These are phyloP conservation scores for Trametes elegans DNA, from an alignment of 768 basidiomycete genomes.

Conservation along the genomic window DNA sequence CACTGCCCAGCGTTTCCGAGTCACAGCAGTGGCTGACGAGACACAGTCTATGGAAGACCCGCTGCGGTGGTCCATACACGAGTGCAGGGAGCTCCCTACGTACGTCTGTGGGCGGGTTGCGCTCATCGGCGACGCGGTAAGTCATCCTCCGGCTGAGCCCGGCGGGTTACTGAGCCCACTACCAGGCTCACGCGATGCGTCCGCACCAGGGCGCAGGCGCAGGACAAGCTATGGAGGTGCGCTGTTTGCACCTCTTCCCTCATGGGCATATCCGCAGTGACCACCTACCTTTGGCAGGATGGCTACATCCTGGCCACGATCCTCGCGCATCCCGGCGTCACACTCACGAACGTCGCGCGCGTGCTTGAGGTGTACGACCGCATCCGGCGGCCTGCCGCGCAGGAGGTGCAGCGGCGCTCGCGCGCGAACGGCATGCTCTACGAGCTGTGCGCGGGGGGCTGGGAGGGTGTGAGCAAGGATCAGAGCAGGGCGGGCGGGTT, in stretches of 20 bases:
- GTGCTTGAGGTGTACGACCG: constrained; percentile 33
- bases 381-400: constrained; percentile 32
- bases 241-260: neutral
- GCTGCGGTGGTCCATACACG: constrained; percentile 43
- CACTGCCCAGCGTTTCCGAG: constrained; percentile 28
- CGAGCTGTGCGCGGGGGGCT: constrained; percentile 17
- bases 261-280: too few species aligned
- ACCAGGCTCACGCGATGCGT: constrained; percentile 46
- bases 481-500: constrained; percentile 4
- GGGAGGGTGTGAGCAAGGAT: constrained; percentile 5
- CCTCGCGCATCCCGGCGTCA: constrained; percentile 26
- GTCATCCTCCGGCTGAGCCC: constrained; percentile 7
- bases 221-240: constrained; percentile 51
- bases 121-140: constrained; percentile 42
- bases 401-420: constrained; percentile 23
- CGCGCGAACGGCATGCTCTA: constrained; percentile 25
- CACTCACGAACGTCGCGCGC: constrained; percentile 23
- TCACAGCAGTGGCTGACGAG: too few species aligned
- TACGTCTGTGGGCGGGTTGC: constrained; percentile 40
- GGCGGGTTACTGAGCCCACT: neutral
- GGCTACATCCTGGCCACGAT: constrained; percentile 33
- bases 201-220: constrained; percentile 49
- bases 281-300: too few species aligned
- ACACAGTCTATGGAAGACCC: constrained; percentile 38
- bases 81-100: constrained; percentile 35